A percentile compares a stretch with the other conserved stretches of the same genome.
These are phyloP conservation scores for Strigomonas culicis DNA, from an alignment of 208 protist genomes.

Conservation along the genomic window DNA sequence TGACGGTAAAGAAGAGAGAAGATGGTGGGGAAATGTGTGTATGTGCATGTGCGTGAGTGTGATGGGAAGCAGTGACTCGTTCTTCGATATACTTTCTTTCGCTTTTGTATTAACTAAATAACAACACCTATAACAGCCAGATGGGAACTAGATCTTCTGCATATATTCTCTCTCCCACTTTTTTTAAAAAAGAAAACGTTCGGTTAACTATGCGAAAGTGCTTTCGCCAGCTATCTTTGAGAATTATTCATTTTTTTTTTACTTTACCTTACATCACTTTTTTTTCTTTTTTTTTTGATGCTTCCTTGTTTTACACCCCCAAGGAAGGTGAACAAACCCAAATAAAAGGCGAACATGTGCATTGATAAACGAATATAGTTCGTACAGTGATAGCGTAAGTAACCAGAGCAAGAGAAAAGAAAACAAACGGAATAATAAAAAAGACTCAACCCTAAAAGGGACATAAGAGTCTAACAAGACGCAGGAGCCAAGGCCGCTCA, in stretches of 20 bases:
- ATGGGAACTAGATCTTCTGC: no score
- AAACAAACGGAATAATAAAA: conserved; percentile 7
- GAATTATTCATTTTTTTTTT: conserved; percentile 3
- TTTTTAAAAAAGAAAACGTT: no score
- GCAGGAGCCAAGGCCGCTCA: conserved; percentile 42
- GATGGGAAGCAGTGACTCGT: no score
- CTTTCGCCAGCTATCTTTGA: neutral
- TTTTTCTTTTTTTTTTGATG: neutral
- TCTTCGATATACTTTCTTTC: no score
- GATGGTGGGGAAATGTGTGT: neutral
- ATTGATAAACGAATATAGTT: conserved; percentile 9
- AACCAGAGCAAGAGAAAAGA: conserved; percentile 5
- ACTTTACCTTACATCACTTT: conserved; percentile 4
- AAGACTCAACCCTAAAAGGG: conserved; percentile 36
- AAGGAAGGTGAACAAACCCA: no score
- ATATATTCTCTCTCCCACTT: no score
- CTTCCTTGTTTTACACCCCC: neutral
- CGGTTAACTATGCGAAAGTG: no score
- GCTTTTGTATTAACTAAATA: no score
- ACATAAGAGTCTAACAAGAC: conserved; percentile 35
- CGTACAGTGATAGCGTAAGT: neutral
- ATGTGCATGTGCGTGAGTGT: no score
- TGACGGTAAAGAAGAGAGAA: neutral
- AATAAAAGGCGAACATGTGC: no score
- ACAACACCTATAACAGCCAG: no score